Evolutionary conservation across 129 eudicot species (phyloP).

Genomic region (Pulicaria dysenterica): DNA sequence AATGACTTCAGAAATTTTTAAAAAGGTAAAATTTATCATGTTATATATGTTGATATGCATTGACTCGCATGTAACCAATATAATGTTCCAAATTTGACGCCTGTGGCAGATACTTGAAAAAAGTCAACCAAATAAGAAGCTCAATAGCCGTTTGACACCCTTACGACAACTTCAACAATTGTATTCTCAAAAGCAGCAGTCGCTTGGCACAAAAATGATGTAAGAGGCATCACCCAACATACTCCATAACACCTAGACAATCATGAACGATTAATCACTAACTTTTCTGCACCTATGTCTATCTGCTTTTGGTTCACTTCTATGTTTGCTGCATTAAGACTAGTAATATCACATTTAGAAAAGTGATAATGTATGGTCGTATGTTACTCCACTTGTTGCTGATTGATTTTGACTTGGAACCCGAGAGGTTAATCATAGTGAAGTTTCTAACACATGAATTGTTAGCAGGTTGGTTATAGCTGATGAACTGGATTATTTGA

Average conservation of each 20-base stretch:
- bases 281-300: slow-evolving; percentile 3
- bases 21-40: slow-evolving; percentile 57
- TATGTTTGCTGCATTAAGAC: background rate
- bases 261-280: background rate
- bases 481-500: slow-evolving; percentile 95
- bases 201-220: slow-evolving; percentile 62
- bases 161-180: slow-evolving; percentile 64
- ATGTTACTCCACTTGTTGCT: too few relatives aligned
- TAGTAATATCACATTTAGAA: background rate
- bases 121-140: slow-evolving; percentile 56
- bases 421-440: background rate
- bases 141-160: slow-evolving; percentile 47
- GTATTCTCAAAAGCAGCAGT: slow-evolving; percentile 61
- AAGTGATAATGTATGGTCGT: background rate
- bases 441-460: slow-evolving; percentile 10
- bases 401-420: too few relatives aligned
- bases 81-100: slow-evolving; percentile 13
- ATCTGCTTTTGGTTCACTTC: background rate
- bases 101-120: slow-evolving; percentile 64
- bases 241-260: background rate
- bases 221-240: slow-evolving; percentile 39
- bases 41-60: background rate
- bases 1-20: slow-evolving; percentile 46
- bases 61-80: slow-evolving; percentile 18
- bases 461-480: slow-evolving; percentile 76